These are phyloP conservation scores for Russula sp. DNA, from an alignment of 768 basidiomycete species.

Conservation along the genomic window DNA sequence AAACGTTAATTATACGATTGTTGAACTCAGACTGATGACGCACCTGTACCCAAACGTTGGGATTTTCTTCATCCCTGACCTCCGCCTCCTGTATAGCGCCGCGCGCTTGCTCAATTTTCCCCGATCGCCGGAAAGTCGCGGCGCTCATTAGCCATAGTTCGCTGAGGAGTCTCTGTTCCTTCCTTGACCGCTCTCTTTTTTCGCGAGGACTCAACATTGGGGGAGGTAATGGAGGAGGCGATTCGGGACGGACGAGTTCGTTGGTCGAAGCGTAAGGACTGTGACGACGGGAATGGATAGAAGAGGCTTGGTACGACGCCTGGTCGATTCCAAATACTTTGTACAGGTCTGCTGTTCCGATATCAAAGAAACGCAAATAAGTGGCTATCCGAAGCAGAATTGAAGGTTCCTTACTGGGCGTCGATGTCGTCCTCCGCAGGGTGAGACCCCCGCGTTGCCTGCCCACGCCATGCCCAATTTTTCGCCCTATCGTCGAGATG, in stretches of 20 bases:
- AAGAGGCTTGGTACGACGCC: slow-evolving; percentile 67
- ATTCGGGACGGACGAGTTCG: slow-evolving; percentile 35
- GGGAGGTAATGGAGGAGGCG: slow-evolving; percentile 44
- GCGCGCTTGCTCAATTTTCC: slow-evolving; percentile 85
- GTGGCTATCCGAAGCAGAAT: neutral
- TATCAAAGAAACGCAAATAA: neutral
- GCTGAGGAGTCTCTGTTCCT: slow-evolving; percentile 67
- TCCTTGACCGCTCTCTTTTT: slow-evolving; percentile 42
- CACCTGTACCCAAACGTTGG: slow-evolving; percentile 94
- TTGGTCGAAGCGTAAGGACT: slow-evolving; percentile 38
- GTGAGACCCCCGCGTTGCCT: slow-evolving; percentile 44
- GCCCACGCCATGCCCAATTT: slow-evolving; percentile 68
- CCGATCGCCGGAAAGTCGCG: slow-evolving; percentile 86
- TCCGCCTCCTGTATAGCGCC: slow-evolving; percentile 96
- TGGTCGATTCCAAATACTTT: slow-evolving; percentile 34
- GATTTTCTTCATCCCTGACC: slow-evolving; percentile 77
- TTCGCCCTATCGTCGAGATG: slow-evolving; percentile 73
- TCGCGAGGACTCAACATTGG: slow-evolving; percentile 31
- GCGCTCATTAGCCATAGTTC: slow-evolving; percentile 93
- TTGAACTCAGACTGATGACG: neutral
- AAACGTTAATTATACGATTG: neutral
- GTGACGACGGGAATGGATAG: slow-evolving; percentile 76
- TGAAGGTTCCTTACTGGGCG: slow-evolving; percentile 53
- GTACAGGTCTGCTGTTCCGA: slow-evolving; percentile 18
- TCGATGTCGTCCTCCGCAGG: slow-evolving; percentile 60